Base-by-base conservation (phyloP, 768 basidiomycete genomes). In the Phallus indusiatus region DNA sequence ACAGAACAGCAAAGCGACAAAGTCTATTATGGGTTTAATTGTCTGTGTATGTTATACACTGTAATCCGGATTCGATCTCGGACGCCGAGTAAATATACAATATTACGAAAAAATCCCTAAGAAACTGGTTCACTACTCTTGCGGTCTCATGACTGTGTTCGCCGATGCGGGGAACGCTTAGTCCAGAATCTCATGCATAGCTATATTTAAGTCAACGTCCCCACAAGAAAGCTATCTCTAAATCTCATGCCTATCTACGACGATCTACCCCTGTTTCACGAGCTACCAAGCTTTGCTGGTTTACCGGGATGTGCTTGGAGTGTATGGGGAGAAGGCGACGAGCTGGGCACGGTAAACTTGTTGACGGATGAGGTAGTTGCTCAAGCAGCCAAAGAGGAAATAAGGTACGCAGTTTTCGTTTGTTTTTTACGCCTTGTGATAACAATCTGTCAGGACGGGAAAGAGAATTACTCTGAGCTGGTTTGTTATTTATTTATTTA, bases 321-420 rank as follows among this genome's bases (percentile, higher is more conserved):
- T 14, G 60, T 60, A 18, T 63, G 62, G 62, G 62, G 62, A 42
- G 46, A 55, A 33, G 54, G 60, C 20, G 62, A 63, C 35, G 49
- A 63, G 47, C 59, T 63, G 33, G 62, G 62, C 16, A 60, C 62
- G 18, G 55, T 63, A 49, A 63, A 63, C 50, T 55, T 63, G 60
- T 56, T 63, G 54, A 63, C 62, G n/a, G 54, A 60, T 20, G 53
- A 56, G 18, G 47, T 56, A 20, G 62, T 63, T 35, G 35, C 37
- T 20, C 36, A 50, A 21, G 59, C 54, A 21, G 36, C 55, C 18
- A 56, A 21, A 16, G 60, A 61, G 48, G 62, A 60, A 42, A 60
- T 60, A 17, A 55, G 52, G 53, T 53, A 34, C 20, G n/a, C n/a
- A n/a, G 55, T 55, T 33, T 55, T 34, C 46, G 18, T 2, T 17